phyloP scores from a whole-genome alignment of 2,329 filamentous ascomycete species.

The Xylariaceae sp. region DNA sequence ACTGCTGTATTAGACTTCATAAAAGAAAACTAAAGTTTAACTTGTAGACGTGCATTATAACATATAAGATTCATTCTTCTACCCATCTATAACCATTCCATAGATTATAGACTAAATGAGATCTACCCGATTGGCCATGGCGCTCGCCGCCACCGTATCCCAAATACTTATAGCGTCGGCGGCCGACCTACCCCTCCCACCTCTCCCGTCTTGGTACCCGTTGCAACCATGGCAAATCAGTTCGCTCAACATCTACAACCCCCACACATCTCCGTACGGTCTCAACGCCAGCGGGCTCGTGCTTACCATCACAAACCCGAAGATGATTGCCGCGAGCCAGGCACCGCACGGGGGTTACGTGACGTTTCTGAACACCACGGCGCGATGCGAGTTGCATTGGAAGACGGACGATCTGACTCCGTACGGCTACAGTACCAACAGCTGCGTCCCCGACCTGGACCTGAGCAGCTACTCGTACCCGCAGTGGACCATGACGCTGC shows the following conservation, averaged over 20 bases:
- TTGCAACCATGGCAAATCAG: constrained; percentile 31
- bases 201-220: constrained; percentile 36
- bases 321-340: constrained; percentile 23
- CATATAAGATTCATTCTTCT: no score
- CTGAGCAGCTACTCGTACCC: constrained; percentile 5
- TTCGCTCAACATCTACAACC: constrained; percentile 24
- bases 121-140: not conserved
- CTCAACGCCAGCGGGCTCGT: constrained; percentile 28
- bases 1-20: no score
- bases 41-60: no score
- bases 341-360: constrained; percentile 37
- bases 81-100: no score
- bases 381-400: constrained; percentile 31
- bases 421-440: constrained; percentile 30
- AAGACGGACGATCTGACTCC: constrained; percentile 26
- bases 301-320: constrained; percentile 31
- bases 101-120: no score
- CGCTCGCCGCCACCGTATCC: constrained; percentile 5
- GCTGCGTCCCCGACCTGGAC: constrained; percentile 8
- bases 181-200: constrained; percentile 9
- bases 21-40: no score
- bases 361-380: constrained; percentile 28
- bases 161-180: not conserved
- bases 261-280: constrained; percentile 29
- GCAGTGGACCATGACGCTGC: constrained; percentile 31